Percentiles rank a stretch among this genome's conserved stretches.
Evolutionary conservation across 163 green algal species (phyloP).

Genomic region (Smithsoniella earleae): DNA sequence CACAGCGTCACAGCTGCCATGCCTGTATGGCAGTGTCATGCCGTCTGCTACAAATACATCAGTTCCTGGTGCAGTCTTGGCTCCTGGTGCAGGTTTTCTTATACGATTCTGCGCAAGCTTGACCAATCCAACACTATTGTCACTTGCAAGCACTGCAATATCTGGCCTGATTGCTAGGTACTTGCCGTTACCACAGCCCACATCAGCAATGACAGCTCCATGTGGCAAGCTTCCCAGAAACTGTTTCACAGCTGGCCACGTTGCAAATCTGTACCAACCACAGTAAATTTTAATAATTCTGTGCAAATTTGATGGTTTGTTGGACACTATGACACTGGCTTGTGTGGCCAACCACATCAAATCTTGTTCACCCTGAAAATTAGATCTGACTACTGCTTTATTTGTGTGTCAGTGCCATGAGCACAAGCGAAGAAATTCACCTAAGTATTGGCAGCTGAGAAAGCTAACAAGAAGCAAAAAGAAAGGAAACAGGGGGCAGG

Average conservation of each 20-base stretch:
- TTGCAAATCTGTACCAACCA: constrained; percentile 55
- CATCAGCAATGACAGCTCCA: constrained; percentile 73
- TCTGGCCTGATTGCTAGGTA: constrained; percentile 78
- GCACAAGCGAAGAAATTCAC: no score
- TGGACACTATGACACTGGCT: neutral
- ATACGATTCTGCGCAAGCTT: constrained; percentile 6
- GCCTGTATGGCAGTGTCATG: constrained; percentile 64
- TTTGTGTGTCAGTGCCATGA: no score
- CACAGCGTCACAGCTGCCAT: constrained; percentile 61
- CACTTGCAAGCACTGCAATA: constrained; percentile 63
- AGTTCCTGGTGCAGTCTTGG: constrained; percentile 33
- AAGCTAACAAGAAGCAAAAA: no score
- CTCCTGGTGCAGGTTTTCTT: neutral
- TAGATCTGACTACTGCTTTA: no score
- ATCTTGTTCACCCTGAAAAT: no score
- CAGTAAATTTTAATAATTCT: no score
- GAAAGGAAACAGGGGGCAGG: no score
- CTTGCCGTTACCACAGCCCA: constrained; percentile 95
- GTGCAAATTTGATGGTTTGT: no score
- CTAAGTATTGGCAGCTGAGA: no score
- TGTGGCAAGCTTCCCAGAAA: constrained; percentile 71
- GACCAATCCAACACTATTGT: constrained; percentile 50
- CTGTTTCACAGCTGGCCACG: constrained; percentile 69
- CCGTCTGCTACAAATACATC: constrained; percentile 80
- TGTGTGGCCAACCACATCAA: no score